A percentile compares a stretch with the other conserved stretches of the same genome.
Conservation (phyloP, 2,329 filamentous ascomycete species). For the Fusarium subglutinans region DNA sequence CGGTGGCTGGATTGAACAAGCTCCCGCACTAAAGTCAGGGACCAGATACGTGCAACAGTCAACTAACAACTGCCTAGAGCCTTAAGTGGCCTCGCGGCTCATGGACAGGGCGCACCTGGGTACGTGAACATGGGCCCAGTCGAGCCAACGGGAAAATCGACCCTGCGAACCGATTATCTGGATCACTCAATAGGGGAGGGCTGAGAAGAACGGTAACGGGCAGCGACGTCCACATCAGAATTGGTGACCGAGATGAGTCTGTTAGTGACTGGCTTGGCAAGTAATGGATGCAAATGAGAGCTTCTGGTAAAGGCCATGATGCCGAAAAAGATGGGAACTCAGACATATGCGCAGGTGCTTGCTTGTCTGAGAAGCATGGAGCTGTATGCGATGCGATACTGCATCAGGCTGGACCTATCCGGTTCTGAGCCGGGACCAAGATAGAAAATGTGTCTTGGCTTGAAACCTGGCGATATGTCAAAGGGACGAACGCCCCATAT, state of each 20-base stretch:
- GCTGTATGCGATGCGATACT: slow-evolving; percentile 6
- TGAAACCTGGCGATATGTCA: slow-evolving; percentile 15
- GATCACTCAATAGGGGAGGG: slow-evolving; percentile 34
- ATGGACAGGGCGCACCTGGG: slow-evolving; percentile 24
- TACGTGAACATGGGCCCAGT: slow-evolving; percentile 23
- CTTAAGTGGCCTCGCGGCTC: slow-evolving; percentile 24
- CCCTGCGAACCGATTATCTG: slow-evolving; percentile 37
- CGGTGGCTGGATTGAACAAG: slow-evolving; percentile 36
- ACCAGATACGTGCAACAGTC: slow-evolving; percentile 19
- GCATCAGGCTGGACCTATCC: slow-evolving; percentile 21
- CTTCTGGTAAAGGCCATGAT: slow-evolving; percentile 30
- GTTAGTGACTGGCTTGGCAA: slow-evolving; percentile 27
- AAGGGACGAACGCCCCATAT: slow-evolving; percentile 9
- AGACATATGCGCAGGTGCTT: slow-evolving; percentile 20
- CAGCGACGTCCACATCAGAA: slow-evolving; percentile 29
- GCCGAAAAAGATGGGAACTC: slow-evolving; percentile 23
- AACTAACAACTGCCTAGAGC: slow-evolving; percentile 15
- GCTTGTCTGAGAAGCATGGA: slow-evolving; percentile 13
- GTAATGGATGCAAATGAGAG: slow-evolving; percentile 21
- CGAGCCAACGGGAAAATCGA: slow-evolving; percentile 33
- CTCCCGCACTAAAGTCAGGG: slow-evolving; percentile 27
- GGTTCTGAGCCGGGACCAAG: slow-evolving; percentile 12
- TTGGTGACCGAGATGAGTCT: slow-evolving; percentile 38
- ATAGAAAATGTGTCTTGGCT: slow-evolving; percentile 14
- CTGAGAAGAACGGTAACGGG: slow-evolving; percentile 23